Evolutionary conservation across 306 rosid species (phyloP).

Genomic region (Pyrus communis): DNA sequence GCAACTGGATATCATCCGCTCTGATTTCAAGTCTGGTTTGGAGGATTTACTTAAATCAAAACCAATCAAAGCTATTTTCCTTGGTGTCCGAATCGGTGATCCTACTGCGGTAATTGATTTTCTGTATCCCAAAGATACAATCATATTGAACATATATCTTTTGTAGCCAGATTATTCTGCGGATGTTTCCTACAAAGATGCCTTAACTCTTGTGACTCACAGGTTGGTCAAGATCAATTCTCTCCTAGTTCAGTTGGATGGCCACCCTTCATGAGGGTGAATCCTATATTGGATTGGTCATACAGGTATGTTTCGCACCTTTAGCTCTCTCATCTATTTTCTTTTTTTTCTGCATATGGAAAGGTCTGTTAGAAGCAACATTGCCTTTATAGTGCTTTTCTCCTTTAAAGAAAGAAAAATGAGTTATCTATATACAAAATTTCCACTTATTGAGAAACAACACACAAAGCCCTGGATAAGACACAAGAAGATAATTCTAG

Average conservation of each 20-base stretch:
- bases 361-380: neutral
- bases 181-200: neutral
- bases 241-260: constrained; percentile 95
- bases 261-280: constrained; percentile 98
- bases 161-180: neutral
- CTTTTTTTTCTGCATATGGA: constrained; percentile 6
- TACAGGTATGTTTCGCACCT: constrained; percentile 44
- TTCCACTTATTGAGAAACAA: neutral
- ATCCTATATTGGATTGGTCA: constrained; percentile 98
- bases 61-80: constrained; percentile 87
- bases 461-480: neutral
- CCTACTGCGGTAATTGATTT: constrained; percentile 82
- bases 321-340: constrained; percentile 1
- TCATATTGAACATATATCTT: constrained; percentile 5
- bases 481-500: neutral
- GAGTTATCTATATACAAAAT: neutral
- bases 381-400: neutral
- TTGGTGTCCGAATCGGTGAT: constrained; percentile 95
- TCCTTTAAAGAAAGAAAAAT: neutral
- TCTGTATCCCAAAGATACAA: constrained; percentile 1
- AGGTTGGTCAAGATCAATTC: constrained; percentile 97
- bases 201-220: constrained; percentile 11
- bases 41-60: constrained; percentile 67
- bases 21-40: constrained; percentile 90
- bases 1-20: constrained; percentile 70